These are phyloP conservation scores for Oryza punctata DNA, from an alignment of 176 grass and related monocot species.

Conservation along the genomic window DNA sequence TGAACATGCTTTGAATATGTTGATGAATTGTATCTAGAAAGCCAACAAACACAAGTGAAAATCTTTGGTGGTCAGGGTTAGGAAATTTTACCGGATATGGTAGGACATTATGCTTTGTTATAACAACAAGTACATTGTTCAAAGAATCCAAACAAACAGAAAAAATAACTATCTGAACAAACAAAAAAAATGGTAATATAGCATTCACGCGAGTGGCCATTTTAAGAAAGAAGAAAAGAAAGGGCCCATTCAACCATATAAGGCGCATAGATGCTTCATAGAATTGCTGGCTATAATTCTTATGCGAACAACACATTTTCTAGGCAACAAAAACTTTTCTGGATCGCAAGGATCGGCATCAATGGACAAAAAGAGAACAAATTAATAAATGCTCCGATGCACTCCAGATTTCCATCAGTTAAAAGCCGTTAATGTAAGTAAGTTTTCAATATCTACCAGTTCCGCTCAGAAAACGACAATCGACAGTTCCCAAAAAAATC, in stretches of 20 bases:
- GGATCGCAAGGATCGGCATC: background rate
- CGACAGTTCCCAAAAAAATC: background rate
- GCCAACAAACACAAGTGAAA: background rate
- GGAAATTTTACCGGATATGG: background rate
- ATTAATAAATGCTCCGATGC: background rate
- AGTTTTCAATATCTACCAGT: background rate
- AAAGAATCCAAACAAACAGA: background rate
- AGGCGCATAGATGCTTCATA: background rate
- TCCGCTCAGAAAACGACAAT: background rate
- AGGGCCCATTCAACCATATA: background rate
- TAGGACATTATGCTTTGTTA: slow-evolving; percentile 5
- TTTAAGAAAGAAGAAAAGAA: background rate
- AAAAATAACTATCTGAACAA: background rate
- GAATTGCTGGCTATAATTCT: background rate
- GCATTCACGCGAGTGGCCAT: background rate
- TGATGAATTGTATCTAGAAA: background rate
- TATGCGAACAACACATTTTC: background rate
- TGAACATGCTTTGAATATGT: background rate
- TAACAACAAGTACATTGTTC: background rate
- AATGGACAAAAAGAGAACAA: background rate
- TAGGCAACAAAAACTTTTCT: background rate
- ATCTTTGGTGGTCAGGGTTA: background rate
- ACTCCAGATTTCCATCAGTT: background rate
- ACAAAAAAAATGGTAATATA: background rate
- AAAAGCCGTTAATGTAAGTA: background rate